Evolutionary conservation across 805 yeast species (phyloP).

Genomic region (Priceomyces melissophilus): DNA sequence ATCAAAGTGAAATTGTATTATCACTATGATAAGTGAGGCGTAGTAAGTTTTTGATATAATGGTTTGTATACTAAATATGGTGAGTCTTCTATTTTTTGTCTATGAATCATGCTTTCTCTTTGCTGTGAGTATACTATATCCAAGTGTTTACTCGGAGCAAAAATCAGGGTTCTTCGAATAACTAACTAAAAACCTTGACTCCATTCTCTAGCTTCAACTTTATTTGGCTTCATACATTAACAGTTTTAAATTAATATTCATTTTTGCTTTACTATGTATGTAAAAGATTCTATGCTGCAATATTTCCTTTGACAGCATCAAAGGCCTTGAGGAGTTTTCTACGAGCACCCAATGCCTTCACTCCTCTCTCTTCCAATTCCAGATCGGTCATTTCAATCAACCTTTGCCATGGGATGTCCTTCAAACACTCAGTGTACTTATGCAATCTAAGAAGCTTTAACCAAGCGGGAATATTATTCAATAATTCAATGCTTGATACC

Average conservation of each 20-base stretch:
- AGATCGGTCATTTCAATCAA: conserved; percentile 69
- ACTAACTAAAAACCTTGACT: too few species aligned
- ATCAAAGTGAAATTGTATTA: too few species aligned
- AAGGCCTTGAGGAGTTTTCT: conserved; percentile 91
- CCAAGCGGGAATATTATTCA: conserved; percentile 89
- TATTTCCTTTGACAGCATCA: conserved; percentile 57
- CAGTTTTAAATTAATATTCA: not conserved
- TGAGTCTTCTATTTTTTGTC: too few species aligned
- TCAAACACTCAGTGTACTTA: conserved; percentile 84
- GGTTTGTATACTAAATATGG: too few species aligned
- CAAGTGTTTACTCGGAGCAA: too few species aligned
- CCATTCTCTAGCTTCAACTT: not conserved
- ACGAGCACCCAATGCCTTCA: conserved; percentile 92
- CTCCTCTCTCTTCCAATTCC: conserved; percentile 74
- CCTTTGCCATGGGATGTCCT: conserved; percentile 73
- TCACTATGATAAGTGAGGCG: too few species aligned
- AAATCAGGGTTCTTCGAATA: too few species aligned
- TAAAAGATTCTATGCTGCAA: conserved; percentile 2
- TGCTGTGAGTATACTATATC: too few species aligned
- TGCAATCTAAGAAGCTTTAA: conserved; percentile 83
- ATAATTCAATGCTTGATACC: conserved; percentile 41
- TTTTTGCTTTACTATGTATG: too few species aligned
- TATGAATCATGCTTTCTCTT: too few species aligned
- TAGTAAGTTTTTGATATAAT: too few species aligned
- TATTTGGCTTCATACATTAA: not conserved